Percentiles rank a stretch among this genome's conserved stretches.
Conservation (phyloP, 1,284 basidiomycete genomes). For the Cronartium quercuum region DNA sequence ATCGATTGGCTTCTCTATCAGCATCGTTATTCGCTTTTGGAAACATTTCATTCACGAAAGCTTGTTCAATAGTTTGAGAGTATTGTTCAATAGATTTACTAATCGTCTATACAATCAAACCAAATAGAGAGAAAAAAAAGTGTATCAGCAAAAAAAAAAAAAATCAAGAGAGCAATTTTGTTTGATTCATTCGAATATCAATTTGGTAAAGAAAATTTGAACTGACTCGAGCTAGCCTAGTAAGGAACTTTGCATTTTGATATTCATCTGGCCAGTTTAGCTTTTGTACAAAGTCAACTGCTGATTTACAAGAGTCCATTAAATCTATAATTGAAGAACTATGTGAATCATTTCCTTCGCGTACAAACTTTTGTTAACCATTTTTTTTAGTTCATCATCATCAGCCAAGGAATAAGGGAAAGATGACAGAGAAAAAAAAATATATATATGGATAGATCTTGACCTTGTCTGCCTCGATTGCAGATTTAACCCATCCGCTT, state of each 20-base stretch:
- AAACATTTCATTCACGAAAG: constrained; percentile 92
- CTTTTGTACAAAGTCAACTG: constrained; percentile 77
- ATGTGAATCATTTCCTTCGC: constrained; percentile 74
- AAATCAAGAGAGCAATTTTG: background rate
- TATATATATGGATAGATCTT: constrained; percentile 34
- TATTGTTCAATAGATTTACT: constrained; percentile 89
- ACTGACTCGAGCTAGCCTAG: constrained; percentile 69
- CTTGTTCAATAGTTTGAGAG: constrained; percentile 74
- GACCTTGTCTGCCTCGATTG: constrained; percentile 80
- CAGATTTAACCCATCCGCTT: constrained; percentile 86
- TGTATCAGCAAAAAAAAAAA: background rate
- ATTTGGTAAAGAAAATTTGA: too few species aligned
- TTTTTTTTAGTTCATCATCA: too few species aligned
- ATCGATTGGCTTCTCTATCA: constrained; percentile 51
- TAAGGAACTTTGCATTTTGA: constrained; percentile 83
- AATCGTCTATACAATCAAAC: constrained; percentile 60
- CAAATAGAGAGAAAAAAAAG: background rate
- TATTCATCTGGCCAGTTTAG: constrained; percentile 87
- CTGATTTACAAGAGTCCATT: constrained; percentile 86
- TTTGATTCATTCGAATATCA: background rate
- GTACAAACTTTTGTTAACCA: constrained; percentile 68
- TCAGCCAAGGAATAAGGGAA: background rate
- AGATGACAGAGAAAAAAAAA: background rate
- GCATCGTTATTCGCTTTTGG: constrained; percentile 65
- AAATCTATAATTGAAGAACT: constrained; percentile 94